phyloP scores from a whole-genome alignment of 148 eudicot genomes.

The Camellia sinensis region DNA sequence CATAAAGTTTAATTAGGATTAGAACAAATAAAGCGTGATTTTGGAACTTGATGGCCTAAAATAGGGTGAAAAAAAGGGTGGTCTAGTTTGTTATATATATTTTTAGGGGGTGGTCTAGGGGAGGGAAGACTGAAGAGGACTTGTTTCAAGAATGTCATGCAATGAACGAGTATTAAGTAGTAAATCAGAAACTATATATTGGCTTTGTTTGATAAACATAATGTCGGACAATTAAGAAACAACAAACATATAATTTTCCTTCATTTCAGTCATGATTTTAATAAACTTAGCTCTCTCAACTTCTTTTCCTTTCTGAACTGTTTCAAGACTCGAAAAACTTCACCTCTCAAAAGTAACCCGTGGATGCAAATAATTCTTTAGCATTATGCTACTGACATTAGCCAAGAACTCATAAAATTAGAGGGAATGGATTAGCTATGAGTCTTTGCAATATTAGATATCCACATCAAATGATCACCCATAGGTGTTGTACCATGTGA shows the following conservation, averaged over 20 bases:
- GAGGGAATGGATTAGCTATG: background rate
- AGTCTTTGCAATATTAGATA: background rate
- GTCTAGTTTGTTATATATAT: background rate
- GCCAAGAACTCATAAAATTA: background rate
- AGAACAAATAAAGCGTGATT: too few relatives aligned
- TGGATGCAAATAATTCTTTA: background rate
- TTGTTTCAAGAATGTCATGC: background rate
- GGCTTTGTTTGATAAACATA: background rate
- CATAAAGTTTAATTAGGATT: too few relatives aligned
- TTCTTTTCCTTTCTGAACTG: background rate
- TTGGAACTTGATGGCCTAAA: background rate
- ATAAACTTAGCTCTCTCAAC: background rate
- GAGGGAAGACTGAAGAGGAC: background rate
- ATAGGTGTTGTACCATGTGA: background rate
- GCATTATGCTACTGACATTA: background rate
- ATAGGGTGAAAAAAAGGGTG: background rate
- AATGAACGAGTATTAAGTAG: background rate
- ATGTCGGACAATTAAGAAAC: too few relatives aligned
- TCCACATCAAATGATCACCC: background rate
- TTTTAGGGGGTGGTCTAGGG: background rate
- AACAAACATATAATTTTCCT: background rate
- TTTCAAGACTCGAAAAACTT: background rate
- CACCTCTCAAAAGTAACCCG: background rate
- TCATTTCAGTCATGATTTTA: background rate
- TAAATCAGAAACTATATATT: background rate